Evolutionary conservation across 2,329 filamentous ascomycete species (phyloP).

Genomic region (Colletotrichum tropicicola): DNA sequence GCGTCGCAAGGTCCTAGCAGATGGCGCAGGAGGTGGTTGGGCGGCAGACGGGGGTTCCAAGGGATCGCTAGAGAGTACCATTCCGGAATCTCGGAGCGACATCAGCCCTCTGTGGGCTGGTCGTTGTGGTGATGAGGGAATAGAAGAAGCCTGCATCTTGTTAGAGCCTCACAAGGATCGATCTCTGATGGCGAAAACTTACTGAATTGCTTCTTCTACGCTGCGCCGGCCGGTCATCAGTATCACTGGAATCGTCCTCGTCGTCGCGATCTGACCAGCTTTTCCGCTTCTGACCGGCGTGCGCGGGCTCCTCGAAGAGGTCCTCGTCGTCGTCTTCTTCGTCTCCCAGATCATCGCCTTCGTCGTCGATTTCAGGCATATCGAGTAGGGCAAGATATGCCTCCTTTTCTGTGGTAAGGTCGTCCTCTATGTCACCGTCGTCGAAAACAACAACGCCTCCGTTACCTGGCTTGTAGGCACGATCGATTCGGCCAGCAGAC

Average conservation of each 20-base stretch:
- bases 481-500: conserved; percentile 75
- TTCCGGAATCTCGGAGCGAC: conserved; percentile 58
- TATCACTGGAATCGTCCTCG: conserved; percentile 76
- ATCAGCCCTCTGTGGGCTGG: conserved; percentile 69
- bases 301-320: conserved; percentile 51
- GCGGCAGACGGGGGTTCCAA: conserved; percentile 66
- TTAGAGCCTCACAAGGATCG: conserved; percentile 29
- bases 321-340: conserved; percentile 59
- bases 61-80: conserved; percentile 57
- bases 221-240: conserved; percentile 80
- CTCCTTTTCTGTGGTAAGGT: conserved; percentile 76
- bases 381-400: conserved; percentile 87
- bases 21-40: conserved; percentile 69
- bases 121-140: conserved; percentile 70
- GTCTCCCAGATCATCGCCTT: conserved; percentile 69
- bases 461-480: conserved; percentile 77
- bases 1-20: conserved; percentile 75
- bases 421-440: conserved; percentile 92
- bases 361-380: conserved; percentile 90
- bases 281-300: conserved; percentile 77
- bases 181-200: conserved; percentile 40
- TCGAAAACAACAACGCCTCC: conserved; percentile 95
- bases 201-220: conserved; percentile 90
- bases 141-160: conserved; percentile 66
- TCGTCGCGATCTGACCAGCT: conserved; percentile 75